Base-by-base conservation (phyloP, 305 asterid genomes). In the Fraxinus sp. region DNA sequence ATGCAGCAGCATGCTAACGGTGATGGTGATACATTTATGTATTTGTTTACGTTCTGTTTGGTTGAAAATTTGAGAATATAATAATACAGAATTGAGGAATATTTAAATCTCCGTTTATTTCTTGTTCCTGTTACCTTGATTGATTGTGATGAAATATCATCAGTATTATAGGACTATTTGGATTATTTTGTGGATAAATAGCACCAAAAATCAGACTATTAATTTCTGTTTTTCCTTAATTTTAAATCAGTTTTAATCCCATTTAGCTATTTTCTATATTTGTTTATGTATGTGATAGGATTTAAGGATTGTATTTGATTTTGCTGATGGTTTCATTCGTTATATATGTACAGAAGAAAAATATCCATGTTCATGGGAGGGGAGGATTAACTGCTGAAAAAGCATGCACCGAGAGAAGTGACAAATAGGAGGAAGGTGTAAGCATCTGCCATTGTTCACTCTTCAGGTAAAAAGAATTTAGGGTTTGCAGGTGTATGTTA, bases 401-500 rank as follows among this genome's bases (percentile, higher is more conserved):
- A 84, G 89, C 81, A 87, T 89, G 97, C 97, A 20, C 97, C 90
- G 80, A 83, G 88, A 14, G 95, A 91, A 41, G 95, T 91, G 4
- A 90, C 88, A 57, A 91, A 91, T 70, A 85, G 91, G 81, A 89
- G 95, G 84, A 92, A 95, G 0, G 97, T 91, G 64, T 91, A 88
- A 81, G 95, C 91, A 3, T 91, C 95, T 75, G 97, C 91, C 84
- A 87, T 92, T 78, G 94, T 91, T 41, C 52, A 41, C 14, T 88
- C 94, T 89, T 83, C 97, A 90, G 93, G 97, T 91, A 62, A 78
- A 80, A 13, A 0, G 72, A 26, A 10, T 80, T 80, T 39, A 35
- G 64, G 64, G 57, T n/a, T 16, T 52, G 64, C 24, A 1, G 64
- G 64, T 5, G 22, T 52, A 5, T 52, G 8, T 52, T 49, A 52